These are phyloP conservation scores for Fusarium tjaetaba DNA, from an alignment of 2,329 filamentous ascomycete genomes.

Conservation along the genomic window DNA sequence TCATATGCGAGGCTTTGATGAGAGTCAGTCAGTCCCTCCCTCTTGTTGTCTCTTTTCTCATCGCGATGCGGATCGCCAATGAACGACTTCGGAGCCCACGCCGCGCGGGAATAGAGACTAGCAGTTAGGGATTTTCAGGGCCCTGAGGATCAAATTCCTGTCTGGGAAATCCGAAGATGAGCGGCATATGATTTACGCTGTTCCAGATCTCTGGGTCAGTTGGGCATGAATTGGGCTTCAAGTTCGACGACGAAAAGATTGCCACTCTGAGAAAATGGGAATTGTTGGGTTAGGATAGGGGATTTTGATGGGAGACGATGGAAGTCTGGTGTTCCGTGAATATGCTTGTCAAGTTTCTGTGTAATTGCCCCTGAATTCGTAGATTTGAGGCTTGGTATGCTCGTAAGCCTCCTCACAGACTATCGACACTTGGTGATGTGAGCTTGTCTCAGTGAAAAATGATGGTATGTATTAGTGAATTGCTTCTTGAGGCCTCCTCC, in stretches of 20 bases:
- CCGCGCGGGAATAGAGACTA: constrained; percentile 8
- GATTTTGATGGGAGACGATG: not conserved
- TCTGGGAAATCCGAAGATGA: constrained; percentile 21
- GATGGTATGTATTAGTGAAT: constrained; percentile 25
- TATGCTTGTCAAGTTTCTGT: not conserved
- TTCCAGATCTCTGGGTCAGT: constrained; percentile 31
- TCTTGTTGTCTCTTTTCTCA: constrained; percentile 27
- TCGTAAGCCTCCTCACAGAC: not conserved
- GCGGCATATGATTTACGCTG: constrained; percentile 8
- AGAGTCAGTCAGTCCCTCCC: not conserved
- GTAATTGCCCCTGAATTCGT: constrained; percentile 8
- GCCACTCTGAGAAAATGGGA: not conserved
- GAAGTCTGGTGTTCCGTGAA: not conserved
- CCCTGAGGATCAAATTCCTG: constrained; percentile 30
- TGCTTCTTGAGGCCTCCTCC: constrained; percentile 18
- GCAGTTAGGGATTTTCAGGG: not conserved
- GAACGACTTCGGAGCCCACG: not conserved
- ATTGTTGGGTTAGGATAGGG: not conserved
- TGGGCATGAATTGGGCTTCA: constrained; percentile 28
- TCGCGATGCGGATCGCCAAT: not conserved
- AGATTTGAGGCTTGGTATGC: not conserved
- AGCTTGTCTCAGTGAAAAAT: not conserved
- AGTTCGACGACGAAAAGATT: not conserved
- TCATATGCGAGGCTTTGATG: constrained; percentile 3
- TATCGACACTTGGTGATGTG: not conserved